phyloP scores from a whole-genome alignment of 371 early-diverging fungal genomes.

The Rhizopus microsporus region DNA sequence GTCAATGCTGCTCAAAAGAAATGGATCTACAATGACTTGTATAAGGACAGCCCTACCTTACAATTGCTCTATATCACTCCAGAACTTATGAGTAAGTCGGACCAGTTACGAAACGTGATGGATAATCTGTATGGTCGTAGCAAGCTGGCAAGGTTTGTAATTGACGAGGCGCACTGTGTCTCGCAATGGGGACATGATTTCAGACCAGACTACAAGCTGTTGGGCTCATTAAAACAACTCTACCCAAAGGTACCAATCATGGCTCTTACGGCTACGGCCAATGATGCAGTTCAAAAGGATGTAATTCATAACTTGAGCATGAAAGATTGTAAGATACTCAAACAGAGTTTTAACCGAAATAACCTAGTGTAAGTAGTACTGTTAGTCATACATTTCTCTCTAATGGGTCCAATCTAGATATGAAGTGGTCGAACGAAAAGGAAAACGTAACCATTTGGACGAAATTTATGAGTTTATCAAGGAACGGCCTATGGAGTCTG shows the following conservation, averaged over 20 bases:
- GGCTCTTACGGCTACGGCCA: constrained; percentile 99
- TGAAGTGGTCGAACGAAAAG: constrained; percentile 65
- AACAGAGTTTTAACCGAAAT: constrained; percentile 88
- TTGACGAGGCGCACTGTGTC: constrained; percentile 99
- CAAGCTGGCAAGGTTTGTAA: constrained; percentile 87
- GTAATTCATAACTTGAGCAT: constrained; percentile 71
- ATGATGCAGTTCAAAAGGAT: constrained; percentile 85
- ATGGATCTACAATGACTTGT: constrained; percentile 64
- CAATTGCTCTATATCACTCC: constrained; percentile 96
- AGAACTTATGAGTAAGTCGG: constrained; percentile 84
- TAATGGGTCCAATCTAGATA: constrained; percentile 51
- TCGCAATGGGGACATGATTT: constrained; percentile 98
- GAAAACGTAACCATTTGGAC: constrained; percentile 49
- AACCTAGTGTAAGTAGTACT: constrained; percentile 60
- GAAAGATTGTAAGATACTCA: constrained; percentile 66
- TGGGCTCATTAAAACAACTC: constrained; percentile 61
- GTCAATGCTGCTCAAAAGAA: constrained; percentile 51
- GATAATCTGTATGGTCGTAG: constrained; percentile 58
- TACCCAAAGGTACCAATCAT: constrained; percentile 92
- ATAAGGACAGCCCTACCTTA: constrained; percentile 22
- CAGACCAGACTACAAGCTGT: constrained; percentile 79
- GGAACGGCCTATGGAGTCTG: constrained; percentile 74
- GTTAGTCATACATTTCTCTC: background rate
- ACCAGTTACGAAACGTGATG: constrained; percentile 62
- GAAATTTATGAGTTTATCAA: constrained; percentile 85